These are phyloP conservation scores for Blastobotrys arbuscula DNA, from an alignment of 1,139 yeast species.

Conservation along the genomic window DNA sequence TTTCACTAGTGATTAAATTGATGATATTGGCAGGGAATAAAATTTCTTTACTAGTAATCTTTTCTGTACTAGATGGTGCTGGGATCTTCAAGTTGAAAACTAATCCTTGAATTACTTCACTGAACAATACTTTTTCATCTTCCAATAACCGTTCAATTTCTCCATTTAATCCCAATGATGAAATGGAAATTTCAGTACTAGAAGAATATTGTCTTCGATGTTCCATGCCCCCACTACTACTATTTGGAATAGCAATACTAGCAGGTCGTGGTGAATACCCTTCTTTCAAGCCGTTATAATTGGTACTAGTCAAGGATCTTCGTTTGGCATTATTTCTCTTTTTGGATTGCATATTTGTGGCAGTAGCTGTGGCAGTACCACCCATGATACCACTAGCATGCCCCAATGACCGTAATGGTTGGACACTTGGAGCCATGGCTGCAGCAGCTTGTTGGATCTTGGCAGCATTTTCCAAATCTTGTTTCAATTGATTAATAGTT, in stretches of 20 bases:
- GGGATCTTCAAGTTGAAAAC: conserved; percentile 88
- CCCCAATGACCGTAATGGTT: conserved; percentile 25
- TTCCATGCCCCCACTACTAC: conserved; percentile 10
- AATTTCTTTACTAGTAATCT: conserved; percentile 82
- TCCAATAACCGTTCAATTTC: conserved; percentile 48
- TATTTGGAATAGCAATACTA: conserved; percentile 28
- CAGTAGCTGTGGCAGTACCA: conserved; percentile 19
- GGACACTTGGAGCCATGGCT: conserved; percentile 28
- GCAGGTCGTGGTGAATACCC: conserved; percentile 35
- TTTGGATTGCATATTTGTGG: conserved; percentile 22
- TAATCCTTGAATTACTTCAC: conserved; percentile 83
- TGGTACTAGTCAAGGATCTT: conserved; percentile 27
- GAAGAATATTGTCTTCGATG: conserved; percentile 26
- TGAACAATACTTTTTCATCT: conserved; percentile 71
- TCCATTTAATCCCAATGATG: conserved; percentile 31
- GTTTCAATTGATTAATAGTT: conserved; percentile 64
- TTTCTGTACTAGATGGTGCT: conserved; percentile 72
- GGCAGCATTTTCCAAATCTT: conserved; percentile 47
- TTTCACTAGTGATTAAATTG: conserved; percentile 85
- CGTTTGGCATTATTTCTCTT: conserved; percentile 32
- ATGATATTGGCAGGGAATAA: conserved; percentile 94
- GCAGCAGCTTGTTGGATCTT: conserved; percentile 32
- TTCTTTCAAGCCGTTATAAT: conserved; percentile 20
- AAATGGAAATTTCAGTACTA: conserved; percentile 26
- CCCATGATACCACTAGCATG: conserved; percentile 17